phyloP scores from a whole-genome alignment of 116 monocot genomes.

The Cymodocea nodosa region DNA sequence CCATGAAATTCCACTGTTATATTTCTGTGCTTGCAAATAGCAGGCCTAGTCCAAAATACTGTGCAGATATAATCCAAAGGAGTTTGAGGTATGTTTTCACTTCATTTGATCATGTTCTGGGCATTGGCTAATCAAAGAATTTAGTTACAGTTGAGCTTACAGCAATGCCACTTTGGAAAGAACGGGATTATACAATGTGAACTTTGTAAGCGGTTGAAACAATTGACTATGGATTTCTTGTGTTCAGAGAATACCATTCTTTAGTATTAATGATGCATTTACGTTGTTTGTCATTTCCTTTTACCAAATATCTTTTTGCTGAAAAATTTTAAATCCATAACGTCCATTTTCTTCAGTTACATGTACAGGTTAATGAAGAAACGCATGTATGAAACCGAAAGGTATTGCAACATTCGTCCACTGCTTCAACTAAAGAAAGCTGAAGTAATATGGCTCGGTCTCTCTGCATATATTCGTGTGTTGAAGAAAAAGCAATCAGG shows the following conservation, averaged over 20 bases:
- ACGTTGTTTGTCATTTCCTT: neutral
- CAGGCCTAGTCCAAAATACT: slow-evolving; percentile 13
- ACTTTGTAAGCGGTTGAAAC: too few relatives aligned
- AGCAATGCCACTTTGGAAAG: neutral
- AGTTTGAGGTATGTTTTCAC: slow-evolving; percentile 58
- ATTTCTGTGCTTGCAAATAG: slow-evolving; percentile 18
- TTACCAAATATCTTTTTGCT: neutral
- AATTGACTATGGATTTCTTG: neutral
- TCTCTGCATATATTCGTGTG: slow-evolving; percentile 54
- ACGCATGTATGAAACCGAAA: slow-evolving; percentile 34
- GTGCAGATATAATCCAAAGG: slow-evolving; percentile 33
- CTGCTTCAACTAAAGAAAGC: slow-evolving; percentile 33
- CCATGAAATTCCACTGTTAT: slow-evolving; percentile 97
- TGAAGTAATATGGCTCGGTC: slow-evolving; percentile 72
- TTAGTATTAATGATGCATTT: neutral
- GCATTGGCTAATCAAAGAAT: too few relatives aligned
- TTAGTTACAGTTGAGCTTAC: neutral
- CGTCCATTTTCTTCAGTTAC: slow-evolving; percentile 32
- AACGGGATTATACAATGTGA: neutral
- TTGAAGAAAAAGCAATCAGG: slow-evolving; percentile 69
- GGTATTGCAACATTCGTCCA: slow-evolving; percentile 21
- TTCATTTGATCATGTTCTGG: neutral
- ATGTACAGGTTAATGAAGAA: slow-evolving; percentile 70
- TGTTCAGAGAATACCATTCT: neutral
- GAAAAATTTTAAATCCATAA: too few relatives aligned